Evolutionary conservation across 2,329 filamentous ascomycete species (phyloP), one percentile per base, ranked within the genome.

Genomic region (Penicillium sp.): DNA sequence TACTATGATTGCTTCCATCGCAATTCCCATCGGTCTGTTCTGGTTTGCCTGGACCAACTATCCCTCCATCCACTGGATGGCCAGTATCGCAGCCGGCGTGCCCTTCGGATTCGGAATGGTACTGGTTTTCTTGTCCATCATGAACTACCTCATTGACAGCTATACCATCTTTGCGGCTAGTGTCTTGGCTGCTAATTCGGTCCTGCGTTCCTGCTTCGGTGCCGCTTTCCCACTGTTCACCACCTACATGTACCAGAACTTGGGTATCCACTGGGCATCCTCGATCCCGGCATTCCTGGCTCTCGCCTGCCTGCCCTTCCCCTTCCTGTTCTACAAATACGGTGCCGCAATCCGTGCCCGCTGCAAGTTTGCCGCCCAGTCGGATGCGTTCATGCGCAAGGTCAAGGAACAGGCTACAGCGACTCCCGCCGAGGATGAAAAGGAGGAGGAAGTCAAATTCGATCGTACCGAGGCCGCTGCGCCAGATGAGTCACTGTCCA

Each of bases 301-400:
- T 8, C 55, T 61, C 4, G 58, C 54, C 24, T 61, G 58, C 26
- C 45, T 60, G 29, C 58, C 58, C 1, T 61, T 61, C 52, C 58
- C 58, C 9, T 61, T 60, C 52, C 38, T 61, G 29, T 61, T 61
- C 52, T 61, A 61, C 48, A 59, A 60, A 44, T 61, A 61, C 34
- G 58, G 58, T 13, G 40, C 50, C 14, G 39, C 52, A 7, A 58
- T 59, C 36, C 56, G 57, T 37, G 44, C 36, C 11, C 52, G 57
- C 27, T 59, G 57, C 56, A 58, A 58, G 50, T 59, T 58, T 43
- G 54, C 57, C 24, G 57, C 61, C 26, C 55, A 63, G 44, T 65
- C 62, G 4, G 63, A 65, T 4, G 65, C 63, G 4, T 69, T 69
- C 51, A 63, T 69, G 58, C 64, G 62, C 45, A 66, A 62, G 48